Evolutionary conservation across 140 eudicot genomes (phyloP).

Genomic region (Stevia rebaudiana): DNA sequence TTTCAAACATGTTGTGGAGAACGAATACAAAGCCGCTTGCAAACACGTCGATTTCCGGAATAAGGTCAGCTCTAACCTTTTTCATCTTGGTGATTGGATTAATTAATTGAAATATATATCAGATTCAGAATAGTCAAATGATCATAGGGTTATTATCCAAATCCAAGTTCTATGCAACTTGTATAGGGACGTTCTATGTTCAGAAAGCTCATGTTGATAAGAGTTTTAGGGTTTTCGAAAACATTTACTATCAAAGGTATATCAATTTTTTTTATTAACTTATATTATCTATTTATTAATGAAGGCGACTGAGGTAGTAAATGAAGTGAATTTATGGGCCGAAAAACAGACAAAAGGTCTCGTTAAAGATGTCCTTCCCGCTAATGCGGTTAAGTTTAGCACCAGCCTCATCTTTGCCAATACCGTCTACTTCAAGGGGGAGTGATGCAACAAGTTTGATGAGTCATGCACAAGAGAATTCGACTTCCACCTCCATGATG

Average conservation of each 20-base stretch:
- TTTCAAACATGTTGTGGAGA: slow-evolving; percentile 43
- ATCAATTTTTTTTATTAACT: not conserved
- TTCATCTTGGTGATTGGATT: too few species aligned
- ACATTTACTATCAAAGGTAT: not conserved
- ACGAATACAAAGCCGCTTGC: slow-evolving; percentile 42
- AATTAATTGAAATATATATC: too few species aligned
- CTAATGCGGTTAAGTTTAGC: not conserved
- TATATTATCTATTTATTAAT: not conserved
- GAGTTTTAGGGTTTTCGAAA: not conserved
- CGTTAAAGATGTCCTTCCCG: slow-evolving; percentile 23
- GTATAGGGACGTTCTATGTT: too few species aligned
- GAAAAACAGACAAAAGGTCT: slow-evolving; percentile 30
- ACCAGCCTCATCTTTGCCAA: slow-evolving; percentile 32
- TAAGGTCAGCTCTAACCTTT: slow-evolving; percentile 35
- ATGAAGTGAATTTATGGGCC: slow-evolving; percentile 33
- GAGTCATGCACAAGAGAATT: slow-evolving; percentile 4
- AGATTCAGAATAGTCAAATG: too few species aligned
- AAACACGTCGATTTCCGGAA: slow-evolving; percentile 54
- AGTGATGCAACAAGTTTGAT: slow-evolving; percentile 25
- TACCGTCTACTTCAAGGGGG: slow-evolving; percentile 46
- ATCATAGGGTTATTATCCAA: too few species aligned
- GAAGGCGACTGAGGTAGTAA: slow-evolving; percentile 26
- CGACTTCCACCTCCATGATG: slow-evolving; percentile 32
- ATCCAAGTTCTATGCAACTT: too few species aligned
- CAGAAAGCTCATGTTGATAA: too few species aligned